These are phyloP conservation scores for Phialophora expanda DNA, from an alignment of 2,329 filamentous ascomycete genomes.

Conservation along the genomic window DNA sequence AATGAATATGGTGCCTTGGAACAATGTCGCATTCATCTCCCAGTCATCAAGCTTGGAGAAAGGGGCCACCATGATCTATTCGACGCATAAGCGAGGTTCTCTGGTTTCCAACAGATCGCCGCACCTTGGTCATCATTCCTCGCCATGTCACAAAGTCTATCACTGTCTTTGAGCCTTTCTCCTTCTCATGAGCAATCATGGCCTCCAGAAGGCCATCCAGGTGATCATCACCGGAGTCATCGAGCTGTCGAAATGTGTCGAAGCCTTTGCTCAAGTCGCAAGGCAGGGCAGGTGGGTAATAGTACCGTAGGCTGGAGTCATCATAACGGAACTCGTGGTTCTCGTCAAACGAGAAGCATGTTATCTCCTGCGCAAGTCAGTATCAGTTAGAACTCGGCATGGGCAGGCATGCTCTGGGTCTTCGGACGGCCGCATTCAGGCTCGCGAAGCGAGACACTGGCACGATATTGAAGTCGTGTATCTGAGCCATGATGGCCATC, in stretches of 20 bases:
- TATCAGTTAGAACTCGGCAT: not conserved
- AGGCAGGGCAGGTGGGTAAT: slow-evolving; percentile 75
- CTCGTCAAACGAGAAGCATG: slow-evolving; percentile 91
- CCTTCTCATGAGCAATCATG: slow-evolving; percentile 73
- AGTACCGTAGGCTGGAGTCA: slow-evolving; percentile 82
- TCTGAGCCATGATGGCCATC: slow-evolving; percentile 28
- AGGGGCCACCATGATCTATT: slow-evolving; percentile 80
- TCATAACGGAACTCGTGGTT: slow-evolving; percentile 77
- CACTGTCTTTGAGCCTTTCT: slow-evolving; percentile 69
- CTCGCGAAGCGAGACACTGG: slow-evolving; percentile 73
- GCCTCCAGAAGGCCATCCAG: slow-evolving; percentile 81
- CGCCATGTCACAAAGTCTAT: slow-evolving; percentile 89
- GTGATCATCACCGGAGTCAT: slow-evolving; percentile 84
- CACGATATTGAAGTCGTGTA: slow-evolving; percentile 65
- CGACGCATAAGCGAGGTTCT: slow-evolving; percentile 25
- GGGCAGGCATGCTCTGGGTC: slow-evolving; percentile 68
- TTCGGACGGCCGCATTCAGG: slow-evolving; percentile 71
- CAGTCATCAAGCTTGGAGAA: slow-evolving; percentile 76
- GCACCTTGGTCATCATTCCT: slow-evolving; percentile 97
- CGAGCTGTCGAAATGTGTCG: slow-evolving; percentile 78
- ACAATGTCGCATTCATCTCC: slow-evolving; percentile 92
- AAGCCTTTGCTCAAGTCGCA: slow-evolving; percentile 80
- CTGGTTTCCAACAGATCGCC: slow-evolving; percentile 24
- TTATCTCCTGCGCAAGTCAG: slow-evolving; percentile 72
- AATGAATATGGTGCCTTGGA: slow-evolving; percentile 75